These are phyloP conservation scores for Apiotrichum sp. DNA, from an alignment of 1,284 basidiomycete species.

Conservation along the genomic window DNA sequence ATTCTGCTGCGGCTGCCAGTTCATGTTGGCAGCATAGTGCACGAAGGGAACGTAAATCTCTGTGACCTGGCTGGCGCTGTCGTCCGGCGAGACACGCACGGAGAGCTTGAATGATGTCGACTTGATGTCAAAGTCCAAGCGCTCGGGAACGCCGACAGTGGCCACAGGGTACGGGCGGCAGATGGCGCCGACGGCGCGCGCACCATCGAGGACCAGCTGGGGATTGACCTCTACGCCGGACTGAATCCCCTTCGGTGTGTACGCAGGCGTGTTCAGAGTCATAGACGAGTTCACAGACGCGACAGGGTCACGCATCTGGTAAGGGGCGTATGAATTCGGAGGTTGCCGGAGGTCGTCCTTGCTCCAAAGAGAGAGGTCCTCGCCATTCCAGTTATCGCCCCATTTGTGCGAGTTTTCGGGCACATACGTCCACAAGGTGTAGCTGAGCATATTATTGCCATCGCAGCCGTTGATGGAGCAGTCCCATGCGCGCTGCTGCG, in stretches of 20 bases:
- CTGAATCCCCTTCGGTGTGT: slow-evolving; percentile 36
- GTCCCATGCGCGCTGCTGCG: slow-evolving; percentile 81
- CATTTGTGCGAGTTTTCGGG: slow-evolving; percentile 68
- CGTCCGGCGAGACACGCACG: slow-evolving; percentile 56
- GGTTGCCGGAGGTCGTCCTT: slow-evolving; percentile 56
- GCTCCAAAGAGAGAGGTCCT: slow-evolving; percentile 88
- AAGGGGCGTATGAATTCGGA: not conserved
- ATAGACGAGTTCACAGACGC: slow-evolving; percentile 15
- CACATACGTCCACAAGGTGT: slow-evolving; percentile 87
- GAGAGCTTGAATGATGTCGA: slow-evolving; percentile 63
- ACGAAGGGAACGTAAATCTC: slow-evolving; percentile 83
- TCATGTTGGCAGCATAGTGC: slow-evolving; percentile 64
- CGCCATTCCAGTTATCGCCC: slow-evolving; percentile 93
- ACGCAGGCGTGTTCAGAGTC: slow-evolving; percentile 16
- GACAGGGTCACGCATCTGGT: not conserved
- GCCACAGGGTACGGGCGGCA: slow-evolving; percentile 71
- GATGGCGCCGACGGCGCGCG: slow-evolving; percentile 74
- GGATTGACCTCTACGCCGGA: slow-evolving; percentile 47
- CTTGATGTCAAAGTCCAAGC: slow-evolving; percentile 69
- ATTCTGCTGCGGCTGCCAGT: slow-evolving; percentile 4
- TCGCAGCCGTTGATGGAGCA: slow-evolving; percentile 86
- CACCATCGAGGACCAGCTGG: slow-evolving; percentile 70
- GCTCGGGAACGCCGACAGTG: slow-evolving; percentile 60
- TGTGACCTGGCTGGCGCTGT: slow-evolving; percentile 52
- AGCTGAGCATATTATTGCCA: slow-evolving; percentile 73